Evolutionary conservation across 176 grass and related monocot genomes (phyloP).

Genomic region (Carex cristatella): DNA sequence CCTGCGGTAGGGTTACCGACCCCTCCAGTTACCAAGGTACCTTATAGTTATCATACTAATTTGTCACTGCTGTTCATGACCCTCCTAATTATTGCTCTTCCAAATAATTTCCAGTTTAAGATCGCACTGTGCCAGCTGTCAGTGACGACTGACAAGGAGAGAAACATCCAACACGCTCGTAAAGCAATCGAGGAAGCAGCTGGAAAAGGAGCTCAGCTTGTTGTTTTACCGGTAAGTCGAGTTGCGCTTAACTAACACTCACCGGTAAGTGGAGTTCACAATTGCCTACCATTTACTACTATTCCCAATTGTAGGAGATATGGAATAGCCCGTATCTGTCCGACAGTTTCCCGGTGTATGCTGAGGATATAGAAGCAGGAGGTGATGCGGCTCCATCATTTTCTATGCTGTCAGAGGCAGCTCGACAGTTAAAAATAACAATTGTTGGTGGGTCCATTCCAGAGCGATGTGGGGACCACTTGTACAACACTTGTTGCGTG

Average conservation of each 20-base stretch:
- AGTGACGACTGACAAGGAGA: conserved; percentile 69
- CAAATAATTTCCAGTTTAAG: conserved; percentile 51
- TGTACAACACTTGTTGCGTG: conserved; percentile 91
- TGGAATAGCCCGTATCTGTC: conserved; percentile 93
- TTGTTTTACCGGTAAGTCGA: conserved; percentile 62
- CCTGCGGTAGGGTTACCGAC: conserved; percentile 38
- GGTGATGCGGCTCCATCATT: conserved; percentile 72
- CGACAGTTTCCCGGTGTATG: conserved; percentile 86
- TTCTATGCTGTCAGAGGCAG: conserved; percentile 78
- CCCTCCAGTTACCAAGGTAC: conserved; percentile 56
- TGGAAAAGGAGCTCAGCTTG: conserved; percentile 72
- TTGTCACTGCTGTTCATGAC: not conserved
- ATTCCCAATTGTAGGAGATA: conserved; percentile 59
- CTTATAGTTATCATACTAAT: not conserved
- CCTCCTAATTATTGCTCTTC: not conserved
- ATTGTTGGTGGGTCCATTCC: conserved; percentile 96
- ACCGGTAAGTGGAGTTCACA: not conserved
- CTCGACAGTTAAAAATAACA: conserved; percentile 58
- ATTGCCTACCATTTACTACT: conserved; percentile 1
- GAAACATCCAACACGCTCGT: conserved; percentile 77
- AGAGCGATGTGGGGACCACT: conserved; percentile 55
- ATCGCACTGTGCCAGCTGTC: conserved; percentile 90
- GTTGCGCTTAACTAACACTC: not conserved
- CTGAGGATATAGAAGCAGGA: conserved; percentile 87
- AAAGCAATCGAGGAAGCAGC: conserved; percentile 61